Base-by-base conservation (phyloP, 345 rosid genomes). In the Bruguiera gymnorhiza region DNA sequence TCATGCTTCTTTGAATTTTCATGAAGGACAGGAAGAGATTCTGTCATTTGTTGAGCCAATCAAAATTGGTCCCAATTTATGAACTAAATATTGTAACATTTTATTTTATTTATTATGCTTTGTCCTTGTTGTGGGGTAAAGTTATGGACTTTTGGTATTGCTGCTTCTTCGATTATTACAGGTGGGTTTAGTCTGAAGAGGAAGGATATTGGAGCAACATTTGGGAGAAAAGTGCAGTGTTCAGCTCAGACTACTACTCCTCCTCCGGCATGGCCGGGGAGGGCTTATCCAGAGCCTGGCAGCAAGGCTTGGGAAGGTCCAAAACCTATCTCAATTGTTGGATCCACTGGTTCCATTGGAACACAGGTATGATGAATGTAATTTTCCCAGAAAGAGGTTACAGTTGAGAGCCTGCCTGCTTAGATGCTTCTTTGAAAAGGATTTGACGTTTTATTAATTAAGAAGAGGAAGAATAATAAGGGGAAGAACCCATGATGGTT, bases 321-420 rank as follows among this genome's bases (percentile, higher is more conserved):
- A 0, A 95, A 95, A 72, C 97, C 97, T 19, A 85, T 95, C 60
- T 92, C 99, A 2, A 74, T 95, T 37, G 82, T 95, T 74, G 99
- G 99, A 70, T 95, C 97, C 23, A 95, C 99, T 75, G 97, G 97
- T 75, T 95, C 99, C 48, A 95, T 95, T 76, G 97, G 99, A 69
- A 95, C 99, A 54, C 99, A 95, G 97, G 99, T 95, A 13, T 43
- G 4, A 43, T 43, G 50, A 43, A 43, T 43, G 18, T 43, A 43
- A 13, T 13, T 43, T 43, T 43, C 19, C 50, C 50, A 43, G 50
- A 1, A 43, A 43, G 3, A 43, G 50, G 18, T 13, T 43, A 24
- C 29, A 10, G 60, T 56, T 56, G 9, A 23, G 16, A 56, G 6
- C 15, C 26, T 8, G 6, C 15, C 26, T 8, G 60, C 29, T 56